Evolutionary conservation across 2,329 filamentous ascomycete species (phyloP).

Genomic region (Xenoacremonium recifei): DNA sequence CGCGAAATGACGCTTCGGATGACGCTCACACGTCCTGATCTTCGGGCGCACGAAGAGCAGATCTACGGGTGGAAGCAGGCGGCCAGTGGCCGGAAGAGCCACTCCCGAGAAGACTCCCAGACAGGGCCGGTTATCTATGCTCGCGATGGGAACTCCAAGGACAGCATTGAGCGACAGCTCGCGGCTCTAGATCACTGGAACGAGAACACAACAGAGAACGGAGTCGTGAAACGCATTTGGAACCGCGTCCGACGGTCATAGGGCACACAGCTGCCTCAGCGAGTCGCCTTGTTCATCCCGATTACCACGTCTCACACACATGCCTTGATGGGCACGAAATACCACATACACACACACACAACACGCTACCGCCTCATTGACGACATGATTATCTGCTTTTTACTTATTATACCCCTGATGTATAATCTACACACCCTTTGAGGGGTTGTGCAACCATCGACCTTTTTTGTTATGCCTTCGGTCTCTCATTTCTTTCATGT

Average conservation of each 20-base stretch:
- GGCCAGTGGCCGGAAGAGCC: slow-evolving; percentile 43
- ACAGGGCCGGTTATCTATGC: slow-evolving; percentile 19
- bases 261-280: neutral
- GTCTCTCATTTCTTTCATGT: neutral
- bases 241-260: slow-evolving; percentile 54
- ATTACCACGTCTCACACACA: neutral
- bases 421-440: too few species aligned
- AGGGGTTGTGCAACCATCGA: too few species aligned
- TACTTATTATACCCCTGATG: slow-evolving; percentile 7
- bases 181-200: slow-evolving; percentile 52
- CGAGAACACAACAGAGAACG: slow-evolving; percentile 39
- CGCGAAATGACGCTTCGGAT: slow-evolving; percentile 94
- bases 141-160: slow-evolving; percentile 42
- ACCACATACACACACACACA: too few species aligned
- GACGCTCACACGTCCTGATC: slow-evolving; percentile 87
- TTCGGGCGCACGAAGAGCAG: slow-evolving; percentile 71
- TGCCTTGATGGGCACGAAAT: neutral
- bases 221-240: slow-evolving; percentile 63
- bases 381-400: slow-evolving; percentile 2
- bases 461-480: slow-evolving; percentile 1
- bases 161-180: slow-evolving; percentile 53
- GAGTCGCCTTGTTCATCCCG: neutral
- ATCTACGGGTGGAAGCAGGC: slow-evolving; percentile 66
- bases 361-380: neutral
- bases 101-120: slow-evolving; percentile 31